Conservation (phyloP, 2,329 filamentous ascomycete genomes). For the Xylariaceae sp. region DNA sequence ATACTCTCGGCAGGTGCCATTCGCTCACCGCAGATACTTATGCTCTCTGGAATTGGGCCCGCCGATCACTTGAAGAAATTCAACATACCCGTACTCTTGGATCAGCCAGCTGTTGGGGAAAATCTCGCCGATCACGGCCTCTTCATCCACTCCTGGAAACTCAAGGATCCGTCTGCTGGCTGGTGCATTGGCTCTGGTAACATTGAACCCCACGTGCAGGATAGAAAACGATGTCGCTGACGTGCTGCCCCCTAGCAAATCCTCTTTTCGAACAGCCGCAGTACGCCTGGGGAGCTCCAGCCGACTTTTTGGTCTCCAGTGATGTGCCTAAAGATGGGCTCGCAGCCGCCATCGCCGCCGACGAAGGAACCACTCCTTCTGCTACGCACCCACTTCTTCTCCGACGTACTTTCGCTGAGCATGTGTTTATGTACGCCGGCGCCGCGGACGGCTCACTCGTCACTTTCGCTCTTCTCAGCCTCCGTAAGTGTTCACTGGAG, state of each 20-base stretch:
- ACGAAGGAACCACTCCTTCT: slow-evolving; percentile 31
- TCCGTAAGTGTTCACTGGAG: too few species aligned
- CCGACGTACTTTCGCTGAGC: slow-evolving; percentile 13
- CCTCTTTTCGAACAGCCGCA: slow-evolving; percentile 10
- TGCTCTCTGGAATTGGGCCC: slow-evolving; percentile 39
- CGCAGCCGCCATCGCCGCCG: slow-evolving; percentile 29
- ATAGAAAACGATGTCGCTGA: not conserved
- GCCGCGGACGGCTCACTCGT: slow-evolving; percentile 13
- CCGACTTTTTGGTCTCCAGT: slow-evolving; percentile 35
- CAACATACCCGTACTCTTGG: slow-evolving; percentile 40
- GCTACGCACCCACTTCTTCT: slow-evolving; percentile 31
- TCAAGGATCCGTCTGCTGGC: not conserved
- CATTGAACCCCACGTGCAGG: not conserved
- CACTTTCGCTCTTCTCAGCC: slow-evolving; percentile 15
- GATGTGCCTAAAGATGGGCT: slow-evolving; percentile 29
- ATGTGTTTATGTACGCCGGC: slow-evolving; percentile 13
- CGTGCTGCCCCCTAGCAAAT: not conserved
- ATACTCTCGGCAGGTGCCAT: slow-evolving; percentile 39
- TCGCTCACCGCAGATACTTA: slow-evolving; percentile 38
- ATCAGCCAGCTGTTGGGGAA: not conserved
- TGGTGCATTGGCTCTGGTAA: not conserved
- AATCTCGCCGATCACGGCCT: not conserved
- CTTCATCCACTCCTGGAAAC: not conserved
- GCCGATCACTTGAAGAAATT: slow-evolving; percentile 27
- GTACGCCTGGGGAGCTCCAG: slow-evolving; percentile 33